Base-by-base conservation (phyloP, 371 early-diverging fungal genomes). In the Rhizopus sp. region DNA sequence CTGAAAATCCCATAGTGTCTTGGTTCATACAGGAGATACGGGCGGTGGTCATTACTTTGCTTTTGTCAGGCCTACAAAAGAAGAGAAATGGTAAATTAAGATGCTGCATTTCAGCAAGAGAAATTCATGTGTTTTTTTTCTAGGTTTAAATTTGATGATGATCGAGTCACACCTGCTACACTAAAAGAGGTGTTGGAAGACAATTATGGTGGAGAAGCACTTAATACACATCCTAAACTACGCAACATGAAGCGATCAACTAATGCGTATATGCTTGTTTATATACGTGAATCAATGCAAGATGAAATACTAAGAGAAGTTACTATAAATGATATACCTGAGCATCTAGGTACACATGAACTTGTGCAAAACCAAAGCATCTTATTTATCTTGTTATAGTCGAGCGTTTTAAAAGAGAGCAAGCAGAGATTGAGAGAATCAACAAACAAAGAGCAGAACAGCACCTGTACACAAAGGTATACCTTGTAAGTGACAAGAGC, bases 31-130 rank as follows among this genome's bases (percentile, higher is more conserved):
- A 53, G 99, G 99, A 40, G 95, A 93, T 66, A 67, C 93, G 23
- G 84, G 89, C 67, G 93, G 95, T 47, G 99, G 99, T 4, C 99
- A 99, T 77, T 99, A 98, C 68, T 95, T 92, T 81, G 94, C 95
- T 5, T 80, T 94, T 57, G 65, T 97, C 61, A 85, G 86, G 51
- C 94, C 97, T 7, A 81, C 81, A 53, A 73, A 80, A 35, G 83
- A 90, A 47, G 85, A 88, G 39, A 83, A 84, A 64, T 93, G 96
- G 96, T 79, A 65, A 57, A 34, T 51, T 15, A 1, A 29, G 17
- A 32, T 15, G 3, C 8, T 31, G 7, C 5, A 4, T 30, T 17
- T 47, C 16, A 6, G 7, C 29, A 9, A 17, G 3, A 5, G 17
- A 3, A 42, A 45, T 35, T 51, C 12, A 42, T 12, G 40, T 7